Conservation (phyloP, 2,329 filamentous ascomycete species). For the Amylocarpus encephaloides region DNA sequence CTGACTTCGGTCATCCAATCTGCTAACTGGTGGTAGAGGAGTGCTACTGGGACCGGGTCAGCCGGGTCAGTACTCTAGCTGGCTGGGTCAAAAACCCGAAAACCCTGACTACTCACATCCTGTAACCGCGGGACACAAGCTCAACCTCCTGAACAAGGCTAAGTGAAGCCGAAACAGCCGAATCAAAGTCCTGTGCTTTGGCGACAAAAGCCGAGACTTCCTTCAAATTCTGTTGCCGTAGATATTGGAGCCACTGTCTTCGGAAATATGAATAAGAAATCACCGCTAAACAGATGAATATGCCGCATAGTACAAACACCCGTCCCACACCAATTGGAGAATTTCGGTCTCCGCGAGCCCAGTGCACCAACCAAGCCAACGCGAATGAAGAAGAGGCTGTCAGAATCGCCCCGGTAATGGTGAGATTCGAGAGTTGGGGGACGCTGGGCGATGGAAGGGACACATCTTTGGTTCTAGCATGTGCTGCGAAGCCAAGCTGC, state of each 20-base stretch:
- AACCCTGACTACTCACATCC: conserved; percentile 52
- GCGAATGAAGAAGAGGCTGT: conserved; percentile 57
- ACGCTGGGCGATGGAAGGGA: conserved; percentile 14
- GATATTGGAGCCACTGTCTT: conserved; percentile 74
- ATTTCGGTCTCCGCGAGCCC: conserved; percentile 51
- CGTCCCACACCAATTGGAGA: conserved; percentile 51
- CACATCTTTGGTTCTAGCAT: conserved; percentile 21
- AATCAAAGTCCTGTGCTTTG: conserved; percentile 75
- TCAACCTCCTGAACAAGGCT: conserved; percentile 92
- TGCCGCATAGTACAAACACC: conserved; percentile 39
- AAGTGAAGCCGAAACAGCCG: conserved; percentile 66
- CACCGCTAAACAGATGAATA: conserved; percentile 45
- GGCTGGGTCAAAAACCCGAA: neutral
- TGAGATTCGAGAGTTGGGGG: conserved; percentile 40
- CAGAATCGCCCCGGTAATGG: conserved; percentile 57
- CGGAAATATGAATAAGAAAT: conserved; percentile 66
- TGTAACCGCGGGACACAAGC: conserved; percentile 83
- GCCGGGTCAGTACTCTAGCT: conserved; percentile 13
- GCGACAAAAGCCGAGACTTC: conserved; percentile 63
- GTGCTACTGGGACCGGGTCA: conserved; percentile 56
- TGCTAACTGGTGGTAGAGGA: conserved; percentile 84
- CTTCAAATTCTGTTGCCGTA: conserved; percentile 67
- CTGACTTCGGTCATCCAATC: conserved; percentile 78
- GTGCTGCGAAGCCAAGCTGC: conserved; percentile 38
- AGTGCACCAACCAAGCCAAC: conserved; percentile 58